phyloP scores from a whole-genome alignment of 306 rosid genomes.

The Glycine tomentella region DNA sequence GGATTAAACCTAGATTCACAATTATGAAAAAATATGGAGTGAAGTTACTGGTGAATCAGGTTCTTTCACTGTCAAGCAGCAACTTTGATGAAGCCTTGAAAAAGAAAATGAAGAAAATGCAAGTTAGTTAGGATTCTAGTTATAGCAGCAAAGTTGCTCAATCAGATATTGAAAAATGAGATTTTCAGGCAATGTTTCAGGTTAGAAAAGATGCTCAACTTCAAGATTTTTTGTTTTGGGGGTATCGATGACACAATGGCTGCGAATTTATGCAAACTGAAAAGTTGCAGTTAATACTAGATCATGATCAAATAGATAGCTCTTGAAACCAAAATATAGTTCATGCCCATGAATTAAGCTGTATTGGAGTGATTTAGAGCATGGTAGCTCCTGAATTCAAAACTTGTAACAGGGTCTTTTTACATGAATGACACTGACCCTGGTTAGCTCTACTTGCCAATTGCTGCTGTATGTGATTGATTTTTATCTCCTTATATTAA shows the following conservation, averaged over 20 bases:
- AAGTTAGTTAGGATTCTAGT: constrained; percentile 41
- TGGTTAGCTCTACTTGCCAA: constrained; percentile 7
- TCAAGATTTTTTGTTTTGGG: constrained; percentile 14
- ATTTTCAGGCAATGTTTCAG: constrained; percentile 18
- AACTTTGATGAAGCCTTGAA: constrained; percentile 59
- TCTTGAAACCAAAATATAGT: constrained; percentile 8
- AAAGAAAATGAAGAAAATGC: constrained; percentile 68
- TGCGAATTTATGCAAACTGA: constrained; percentile 13
- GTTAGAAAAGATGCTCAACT: constrained; percentile 18
- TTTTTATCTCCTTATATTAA: constrained; percentile 4
- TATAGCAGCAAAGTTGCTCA: constrained; percentile 33
- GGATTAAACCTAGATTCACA: constrained; percentile 90
- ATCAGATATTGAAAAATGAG: constrained; percentile 37
- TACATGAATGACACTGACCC: not conserved
- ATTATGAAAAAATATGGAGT: constrained; percentile 65
- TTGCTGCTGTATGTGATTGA: constrained; percentile 22
- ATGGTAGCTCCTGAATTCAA: constrained; percentile 31
- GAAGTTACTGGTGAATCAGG: constrained; percentile 74
- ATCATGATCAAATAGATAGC: constrained; percentile 1
- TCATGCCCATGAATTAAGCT: constrained; percentile 22
- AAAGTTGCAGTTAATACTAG: constrained; percentile 18
- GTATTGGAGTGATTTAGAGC: constrained; percentile 30
- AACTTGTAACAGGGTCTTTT: not conserved
- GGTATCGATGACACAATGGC: not conserved
- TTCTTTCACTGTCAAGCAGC: constrained; percentile 66